Evolutionary conservation across 768 basidiomycete genomes (phyloP), one percentile per base, ranked within the genome.

Genomic region (Gautieria morchelliformis): DNA sequence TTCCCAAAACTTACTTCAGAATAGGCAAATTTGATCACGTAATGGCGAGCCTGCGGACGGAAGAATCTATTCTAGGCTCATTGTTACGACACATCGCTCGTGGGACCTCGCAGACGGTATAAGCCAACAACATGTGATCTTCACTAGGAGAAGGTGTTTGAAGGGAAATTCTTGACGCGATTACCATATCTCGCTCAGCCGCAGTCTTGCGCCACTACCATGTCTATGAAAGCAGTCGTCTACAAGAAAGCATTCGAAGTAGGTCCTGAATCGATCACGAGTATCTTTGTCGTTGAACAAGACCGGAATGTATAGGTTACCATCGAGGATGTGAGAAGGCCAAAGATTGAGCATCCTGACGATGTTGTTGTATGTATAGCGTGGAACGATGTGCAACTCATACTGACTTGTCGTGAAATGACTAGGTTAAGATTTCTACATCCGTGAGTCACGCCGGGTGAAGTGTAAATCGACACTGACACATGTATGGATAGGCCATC

Each of bases 221-320:
- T 80, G 78, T 75, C 75, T 55, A 61, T 61, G 60, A 61, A 58
- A 58, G 79, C 78, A 32, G 78, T 80, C n/a, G 79, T 80, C 5
- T 80, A 79, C 63, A 74, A 79, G 22, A 68, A 70, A 46, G 74
- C 79, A 5, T 80, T 76, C 69, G 68, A 52, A 32, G 59, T 60
- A n/a, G 9, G 52, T 54, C 19, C 24, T 53, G 14, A 20, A 11
- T 40, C 4, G 14, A 30, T 20, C 32, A 5, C 27, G 24, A 52
- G 39, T 17, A n/a, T 40, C 10, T 14, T 30, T 20, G 39, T 20
- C 17, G 39, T 53, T 33, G 17, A 6, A 37, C 9, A 19, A 20
- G 27, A 4, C 33, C 5, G 49, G 2, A 42, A 14, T 10, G 11
- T 50, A 32, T 47, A 65, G 55, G 78, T 80, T 37, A 70, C 74